Conservation (phyloP, 176 grass and related monocot genomes). For the Metroxylon sagu region DNA sequence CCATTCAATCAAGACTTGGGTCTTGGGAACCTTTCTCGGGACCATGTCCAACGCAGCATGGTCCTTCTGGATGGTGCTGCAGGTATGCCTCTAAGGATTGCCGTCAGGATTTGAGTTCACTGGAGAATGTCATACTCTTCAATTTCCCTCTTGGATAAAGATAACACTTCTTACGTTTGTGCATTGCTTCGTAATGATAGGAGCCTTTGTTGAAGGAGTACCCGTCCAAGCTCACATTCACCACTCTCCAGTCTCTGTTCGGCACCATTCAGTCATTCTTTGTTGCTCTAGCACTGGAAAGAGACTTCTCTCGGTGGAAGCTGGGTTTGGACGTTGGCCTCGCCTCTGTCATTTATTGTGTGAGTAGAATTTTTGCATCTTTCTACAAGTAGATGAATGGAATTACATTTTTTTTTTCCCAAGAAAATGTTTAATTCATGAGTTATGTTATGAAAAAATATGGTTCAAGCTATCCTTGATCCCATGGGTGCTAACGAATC, state of each 20-base stretch:
- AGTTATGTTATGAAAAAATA: too few species aligned
- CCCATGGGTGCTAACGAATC: too few species aligned
- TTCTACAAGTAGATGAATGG: too few species aligned
- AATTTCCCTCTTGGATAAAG: too few species aligned
- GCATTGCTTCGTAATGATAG: conserved; percentile 9
- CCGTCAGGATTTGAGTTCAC: too few species aligned
- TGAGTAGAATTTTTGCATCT: conserved; percentile 1
- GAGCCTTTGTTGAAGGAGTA: conserved; percentile 46
- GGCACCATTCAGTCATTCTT: conserved; percentile 44
- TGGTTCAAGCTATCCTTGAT: too few species aligned
- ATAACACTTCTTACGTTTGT: too few species aligned
- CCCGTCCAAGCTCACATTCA: conserved; percentile 60
- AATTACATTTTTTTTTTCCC: too few species aligned
- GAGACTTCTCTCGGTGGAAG: conserved; percentile 64
- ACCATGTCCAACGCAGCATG: conserved; percentile 33
- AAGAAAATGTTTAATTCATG: too few species aligned
- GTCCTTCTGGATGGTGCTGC: conserved; percentile 47
- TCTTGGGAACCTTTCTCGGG: conserved; percentile 52
- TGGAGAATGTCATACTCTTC: too few species aligned
- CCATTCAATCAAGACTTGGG: conserved; percentile 44
- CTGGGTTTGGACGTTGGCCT: conserved; percentile 38
- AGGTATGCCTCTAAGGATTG: conserved; percentile 17
- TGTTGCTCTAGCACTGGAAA: conserved; percentile 40
- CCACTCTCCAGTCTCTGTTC: conserved; percentile 51
- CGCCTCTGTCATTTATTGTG: conserved; percentile 39